Base-by-base conservation (phyloP, 768 basidiomycete species). In the Suillus hirtellus region DNA sequence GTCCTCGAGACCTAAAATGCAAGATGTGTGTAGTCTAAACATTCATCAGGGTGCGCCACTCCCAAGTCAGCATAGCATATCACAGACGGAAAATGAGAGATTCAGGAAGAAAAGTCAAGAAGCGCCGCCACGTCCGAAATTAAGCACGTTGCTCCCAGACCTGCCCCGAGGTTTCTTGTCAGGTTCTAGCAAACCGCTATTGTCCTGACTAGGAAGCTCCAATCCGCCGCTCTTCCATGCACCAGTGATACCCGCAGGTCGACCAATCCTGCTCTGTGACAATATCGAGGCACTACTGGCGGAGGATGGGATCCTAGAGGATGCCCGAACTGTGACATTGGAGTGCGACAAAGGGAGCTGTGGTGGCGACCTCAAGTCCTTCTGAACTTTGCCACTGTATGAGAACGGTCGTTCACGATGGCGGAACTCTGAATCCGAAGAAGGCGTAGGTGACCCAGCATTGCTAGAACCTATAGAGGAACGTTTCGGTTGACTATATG, bases 401-500 rank as follows among this genome's bases (percentile, higher is more conserved):
- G 76, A 69, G 24, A 56, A 17, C 19, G 76, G 68, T 17, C 72
- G 74, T 43, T 75, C 75, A 63, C 67, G 74, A 49, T 44, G 12
- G 19, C 64, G 67, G 14, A 19, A 38, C 54, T 77, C 74, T 24
- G 59, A 68, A 60, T 76, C 74, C 11, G 71, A 75, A 19, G 56
- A 60, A 44, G 70, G 69, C 19, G 67, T 62, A 11, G 74, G 75
- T 54, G 75, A 76, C 53, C 68, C 67, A 37, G 71, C 37, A 34
- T 60, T 74, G 67, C 78, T 81, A 14, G 83, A 75, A 56, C 87
- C 86, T n/a, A 89, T 70, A 2, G 89, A 90, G 21, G 86, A 82
- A 61, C 89, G 82, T 68, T 90, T 89, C 46, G 76, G 65, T 66
- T 84, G 82, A 44, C 70, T 69, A 64, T 81, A 73, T 72, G 74